A percentile compares a stretch with the other conserved stretches of the same genome.
phyloP scores from a whole-genome alignment of 257 asterid species.

The Nicotiana obtusifolia region DNA sequence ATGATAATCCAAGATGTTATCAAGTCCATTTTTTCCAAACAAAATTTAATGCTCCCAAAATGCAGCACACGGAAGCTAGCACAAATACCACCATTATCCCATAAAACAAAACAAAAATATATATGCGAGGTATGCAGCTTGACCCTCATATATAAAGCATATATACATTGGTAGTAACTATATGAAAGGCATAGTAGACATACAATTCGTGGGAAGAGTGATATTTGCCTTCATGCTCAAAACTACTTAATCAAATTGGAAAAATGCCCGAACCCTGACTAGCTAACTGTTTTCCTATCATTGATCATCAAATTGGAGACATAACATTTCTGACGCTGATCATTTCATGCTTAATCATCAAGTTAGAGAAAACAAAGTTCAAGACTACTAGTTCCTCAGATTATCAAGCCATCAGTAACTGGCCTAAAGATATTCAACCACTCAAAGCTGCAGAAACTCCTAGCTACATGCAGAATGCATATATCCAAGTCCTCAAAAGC shows the following conservation, averaged over 20 bases:
- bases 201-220: not conserved
- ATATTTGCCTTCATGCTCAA: not conserved
- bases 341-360: not conserved
- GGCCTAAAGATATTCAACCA: not conserved
- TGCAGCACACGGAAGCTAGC: not conserved
- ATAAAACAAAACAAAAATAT: too few relatives aligned
- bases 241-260: not conserved
- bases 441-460: not conserved
- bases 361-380: not conserved
- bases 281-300: not conserved
- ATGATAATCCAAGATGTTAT: not conserved
- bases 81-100: not conserved
- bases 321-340: not conserved
- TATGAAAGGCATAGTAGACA: not conserved
- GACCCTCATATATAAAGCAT: not conserved
- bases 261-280: not conserved
- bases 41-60: not conserved
- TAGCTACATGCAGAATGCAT: not conserved
- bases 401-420: not conserved
- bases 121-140: not conserved
- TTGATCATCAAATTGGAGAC: not conserved
- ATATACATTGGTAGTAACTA: not conserved
- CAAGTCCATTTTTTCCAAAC: not conserved
- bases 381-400: not conserved
- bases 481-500: not conserved